phyloP scores from a whole-genome alignment of 805 yeast species.

The Ogataea ramenticola region DNA sequence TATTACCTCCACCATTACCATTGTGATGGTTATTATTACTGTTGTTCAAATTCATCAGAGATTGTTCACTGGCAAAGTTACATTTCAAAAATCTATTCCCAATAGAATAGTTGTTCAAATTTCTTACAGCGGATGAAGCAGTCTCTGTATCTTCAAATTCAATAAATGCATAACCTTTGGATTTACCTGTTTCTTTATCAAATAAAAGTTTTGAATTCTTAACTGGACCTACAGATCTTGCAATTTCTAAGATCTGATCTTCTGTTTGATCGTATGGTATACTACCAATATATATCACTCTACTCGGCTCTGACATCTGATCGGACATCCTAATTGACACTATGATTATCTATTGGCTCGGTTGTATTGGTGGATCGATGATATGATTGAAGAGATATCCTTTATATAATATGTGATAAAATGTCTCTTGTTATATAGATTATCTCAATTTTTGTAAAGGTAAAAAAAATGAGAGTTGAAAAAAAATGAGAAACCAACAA shows the following conservation, averaged over 20 bases:
- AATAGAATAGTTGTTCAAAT: slow-evolving; percentile 69
- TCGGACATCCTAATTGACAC: too few species aligned
- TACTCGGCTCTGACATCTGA: slow-evolving; percentile 17
- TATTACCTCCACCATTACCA: slow-evolving; percentile 1
- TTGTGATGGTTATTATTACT: slow-evolving; percentile 5
- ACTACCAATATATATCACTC: slow-evolving; percentile 70
- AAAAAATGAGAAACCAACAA: too few species aligned
- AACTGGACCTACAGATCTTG: slow-evolving; percentile 85
- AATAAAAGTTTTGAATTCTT: slow-evolving; percentile 66
- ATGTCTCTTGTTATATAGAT: too few species aligned
- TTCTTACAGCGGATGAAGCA: slow-evolving; percentile 86
- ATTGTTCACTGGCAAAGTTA: slow-evolving; percentile 56
- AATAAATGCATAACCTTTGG: slow-evolving; percentile 86
- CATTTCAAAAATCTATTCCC: slow-evolving; percentile 71
- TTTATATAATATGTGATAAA: too few species aligned
- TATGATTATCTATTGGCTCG: too few species aligned
- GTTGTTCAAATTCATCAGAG: slow-evolving; percentile 15
- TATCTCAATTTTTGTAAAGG: too few species aligned
- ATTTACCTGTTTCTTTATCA: slow-evolving; percentile 83
- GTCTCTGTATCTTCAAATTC: slow-evolving; percentile 79
- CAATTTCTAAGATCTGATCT: slow-evolving; percentile 80
- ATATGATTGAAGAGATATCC: too few species aligned
- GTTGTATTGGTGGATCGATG: neutral
- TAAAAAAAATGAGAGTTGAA: too few species aligned
- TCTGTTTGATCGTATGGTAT: slow-evolving; percentile 93